Percentiles rank a stretch among this genome's conserved stretches.
Conservation (phyloP, 306 rosid species). For the Senna siamea region DNA sequence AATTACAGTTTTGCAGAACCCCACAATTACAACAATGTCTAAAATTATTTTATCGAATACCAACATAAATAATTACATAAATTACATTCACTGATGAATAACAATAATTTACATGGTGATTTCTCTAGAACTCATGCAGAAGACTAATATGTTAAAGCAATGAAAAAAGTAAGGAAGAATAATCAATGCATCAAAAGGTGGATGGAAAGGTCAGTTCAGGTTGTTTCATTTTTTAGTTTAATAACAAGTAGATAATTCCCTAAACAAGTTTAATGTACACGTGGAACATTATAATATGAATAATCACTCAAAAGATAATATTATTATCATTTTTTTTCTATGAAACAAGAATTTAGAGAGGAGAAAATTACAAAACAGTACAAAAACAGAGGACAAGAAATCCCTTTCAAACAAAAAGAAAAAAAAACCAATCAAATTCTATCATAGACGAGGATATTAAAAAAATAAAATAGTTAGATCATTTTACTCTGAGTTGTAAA, state of each 20-base stretch:
- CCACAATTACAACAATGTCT: neutral
- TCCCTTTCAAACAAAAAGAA: too few species aligned
- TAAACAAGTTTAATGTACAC: neutral
- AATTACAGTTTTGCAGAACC: conserved; percentile 22
- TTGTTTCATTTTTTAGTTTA: neutral
- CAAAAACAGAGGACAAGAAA: too few species aligned
- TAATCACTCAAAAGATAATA: neutral
- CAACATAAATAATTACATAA: neutral
- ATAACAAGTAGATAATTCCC: neutral
- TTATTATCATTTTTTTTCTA: neutral
- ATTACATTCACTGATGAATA: neutral
- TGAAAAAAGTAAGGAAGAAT: conserved; percentile 1
- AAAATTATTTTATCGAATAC: neutral
- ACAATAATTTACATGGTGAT: neutral
- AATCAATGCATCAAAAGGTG: conserved; percentile 13
- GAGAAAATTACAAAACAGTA: too few species aligned
- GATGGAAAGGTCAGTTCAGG: neutral
- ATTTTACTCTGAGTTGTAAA: neutral
- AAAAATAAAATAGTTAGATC: too few species aligned
- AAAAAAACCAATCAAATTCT: too few species aligned
- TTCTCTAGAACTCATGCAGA: conserved; percentile 14
- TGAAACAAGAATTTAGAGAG: too few species aligned
- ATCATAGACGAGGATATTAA: too few species aligned
- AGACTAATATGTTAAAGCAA: neutral
- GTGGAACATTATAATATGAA: neutral